Evolutionary conservation across 1,139 yeast genomes (phyloP), one percentile per base, ranked within the genome.

Genomic region (Chernovozyma aurita): DNA sequence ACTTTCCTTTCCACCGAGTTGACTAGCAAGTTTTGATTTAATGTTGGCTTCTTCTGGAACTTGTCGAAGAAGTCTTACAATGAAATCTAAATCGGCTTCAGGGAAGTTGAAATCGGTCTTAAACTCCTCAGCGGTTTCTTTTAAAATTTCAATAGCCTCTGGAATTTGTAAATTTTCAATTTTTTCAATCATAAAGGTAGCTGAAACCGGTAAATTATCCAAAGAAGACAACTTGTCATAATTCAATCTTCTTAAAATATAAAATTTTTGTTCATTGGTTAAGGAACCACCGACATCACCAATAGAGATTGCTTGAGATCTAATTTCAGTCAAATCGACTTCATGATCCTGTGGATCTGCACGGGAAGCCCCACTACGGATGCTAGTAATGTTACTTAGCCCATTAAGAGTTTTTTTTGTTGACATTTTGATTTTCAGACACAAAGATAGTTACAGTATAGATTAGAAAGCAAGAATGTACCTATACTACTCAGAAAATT

Each of bases 141-240:
- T 35, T 26, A 59, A 42, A 18, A 53, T 45, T 14, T 43, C 44
- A 5, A 59, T 26, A 1, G 63, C 52, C 32, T 61, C 65, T 4
- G 42, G 43, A 9, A 42, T 42, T 1, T 47, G 11, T 35, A 61
- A 39, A 16, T 37, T 33, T 40, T 53, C 57, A 28, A 60, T 51
- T 35, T 61, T 58, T 39, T 59, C 63, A 37, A 62, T 47, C 53
- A 60, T 55, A 41, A 59, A 57, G 4, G 57, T 40, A 4, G 55
- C 63, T 7, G 43, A 40, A 9, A 50, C 45, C 1, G 65, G 66
- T 30, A 61, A 47, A 18, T 59, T 50, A 12, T 59, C 61, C 34
- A 53, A 49, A n/a, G 47, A 32, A 3, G 44, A 33, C 42, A 59
- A 57, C 24, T 58, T 56, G 26, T 54, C 62, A 33, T 48, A 53